A percentile compares a stretch with the other conserved stretches of the same genome.
Evolutionary conservation across 371 early-diverging fungal genomes (phyloP).

Genomic region (Circinella minor): DNA sequence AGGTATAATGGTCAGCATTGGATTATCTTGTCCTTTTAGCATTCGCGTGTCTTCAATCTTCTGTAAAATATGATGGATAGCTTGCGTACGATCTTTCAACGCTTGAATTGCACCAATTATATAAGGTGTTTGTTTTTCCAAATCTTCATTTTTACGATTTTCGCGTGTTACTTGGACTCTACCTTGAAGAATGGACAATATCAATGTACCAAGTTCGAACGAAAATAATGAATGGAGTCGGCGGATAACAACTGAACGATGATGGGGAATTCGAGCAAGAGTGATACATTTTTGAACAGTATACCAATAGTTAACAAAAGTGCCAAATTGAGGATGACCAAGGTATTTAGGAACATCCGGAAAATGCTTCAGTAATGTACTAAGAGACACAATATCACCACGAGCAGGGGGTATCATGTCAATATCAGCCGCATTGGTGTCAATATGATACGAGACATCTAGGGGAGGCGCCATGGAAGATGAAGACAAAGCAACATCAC

Average conservation of each 20-base stretch:
- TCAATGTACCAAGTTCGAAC: constrained; percentile 18
- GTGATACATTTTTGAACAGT: constrained; percentile 24
- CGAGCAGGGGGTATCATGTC: too few species aligned
- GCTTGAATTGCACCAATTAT: background rate
- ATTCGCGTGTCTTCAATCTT: constrained; percentile 27
- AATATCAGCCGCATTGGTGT: too few species aligned
- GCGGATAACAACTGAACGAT: constrained; percentile 14
- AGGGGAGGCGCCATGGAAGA: too few species aligned
- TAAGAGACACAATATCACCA: constrained; percentile 7
- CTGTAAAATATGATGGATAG: background rate
- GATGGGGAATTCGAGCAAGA: constrained; percentile 20
- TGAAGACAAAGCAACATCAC: too few species aligned
- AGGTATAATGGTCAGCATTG: constrained; percentile 17
- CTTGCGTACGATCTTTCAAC: constrained; percentile 8
- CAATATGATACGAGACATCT: too few species aligned
- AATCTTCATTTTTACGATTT: background rate
- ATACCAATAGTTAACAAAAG: constrained; percentile 35
- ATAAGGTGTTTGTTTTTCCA: background rate
- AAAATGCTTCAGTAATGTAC: constrained; percentile 29
- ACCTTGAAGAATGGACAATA: background rate
- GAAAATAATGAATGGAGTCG: too few species aligned
- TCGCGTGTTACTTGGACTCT: too few species aligned
- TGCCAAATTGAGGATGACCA: constrained; percentile 24
- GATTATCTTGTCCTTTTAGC: constrained; percentile 8
- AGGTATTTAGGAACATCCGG: constrained; percentile 34